phyloP scores from a whole-genome alignment of 2,329 filamentous ascomycete species.

The Lecanicillium sp. region DNA sequence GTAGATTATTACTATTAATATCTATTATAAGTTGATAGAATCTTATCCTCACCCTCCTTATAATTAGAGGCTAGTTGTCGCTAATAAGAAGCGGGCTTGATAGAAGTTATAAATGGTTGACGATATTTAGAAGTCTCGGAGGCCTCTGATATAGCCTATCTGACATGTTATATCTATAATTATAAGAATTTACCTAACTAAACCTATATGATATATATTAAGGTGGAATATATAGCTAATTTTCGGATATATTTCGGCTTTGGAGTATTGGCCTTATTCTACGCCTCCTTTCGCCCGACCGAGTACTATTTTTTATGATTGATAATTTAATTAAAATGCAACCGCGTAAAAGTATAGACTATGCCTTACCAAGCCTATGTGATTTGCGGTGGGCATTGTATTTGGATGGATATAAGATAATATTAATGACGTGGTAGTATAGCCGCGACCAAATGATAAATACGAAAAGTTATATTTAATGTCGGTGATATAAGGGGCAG shows the following conservation, averaged over 20 bases:
- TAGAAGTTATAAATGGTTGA: not conserved
- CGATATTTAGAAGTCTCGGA: not conserved
- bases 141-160: conserved; percentile 8
- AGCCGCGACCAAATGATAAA: not conserved
- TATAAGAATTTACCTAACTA: not conserved
- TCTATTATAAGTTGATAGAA: not conserved
- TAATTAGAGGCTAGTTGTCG: not conserved
- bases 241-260: not conserved
- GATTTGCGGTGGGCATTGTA: conserved; percentile 2
- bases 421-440: not conserved
- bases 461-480: not conserved
- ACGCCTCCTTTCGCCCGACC: not conserved
- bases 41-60: not conserved
- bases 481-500: not conserved
- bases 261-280: not conserved
- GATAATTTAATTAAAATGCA: not conserved
- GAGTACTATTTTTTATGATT: not conserved
- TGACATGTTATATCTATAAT: not conserved
- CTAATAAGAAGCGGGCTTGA: not conserved
- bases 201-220: not conserved
- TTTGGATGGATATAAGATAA: not conserved
- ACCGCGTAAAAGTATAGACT: conserved; percentile 4
- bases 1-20: not conserved
- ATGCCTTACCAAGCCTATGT: not conserved
- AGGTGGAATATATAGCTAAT: conserved; percentile 1